These are phyloP conservation scores for Brassica balearica DNA, from an alignment of 441 rosid species.

Conservation along the genomic window DNA sequence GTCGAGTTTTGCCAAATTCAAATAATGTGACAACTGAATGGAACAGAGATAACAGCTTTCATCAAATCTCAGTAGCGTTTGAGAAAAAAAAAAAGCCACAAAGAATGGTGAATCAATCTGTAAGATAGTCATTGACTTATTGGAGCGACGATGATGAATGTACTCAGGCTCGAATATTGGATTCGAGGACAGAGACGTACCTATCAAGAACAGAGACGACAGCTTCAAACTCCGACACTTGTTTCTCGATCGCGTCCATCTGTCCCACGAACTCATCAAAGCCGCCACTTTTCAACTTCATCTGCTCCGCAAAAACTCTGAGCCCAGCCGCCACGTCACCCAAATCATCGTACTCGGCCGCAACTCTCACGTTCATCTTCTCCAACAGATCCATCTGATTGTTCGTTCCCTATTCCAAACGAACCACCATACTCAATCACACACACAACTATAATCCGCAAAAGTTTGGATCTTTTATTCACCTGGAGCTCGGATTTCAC, in stretches of 20 bases:
- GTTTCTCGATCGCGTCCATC: conserved; percentile 77
- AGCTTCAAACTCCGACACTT: conserved; percentile 76
- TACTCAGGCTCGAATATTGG: conserved; percentile 45
- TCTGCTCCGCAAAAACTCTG: conserved; percentile 75
- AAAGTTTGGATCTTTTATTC: neutral
- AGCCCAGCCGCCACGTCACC: conserved; percentile 86
- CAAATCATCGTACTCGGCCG: conserved; percentile 68
- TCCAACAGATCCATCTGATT: conserved; percentile 70
- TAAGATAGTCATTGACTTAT: conserved; percentile 10
- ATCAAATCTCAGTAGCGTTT: conserved; percentile 9
- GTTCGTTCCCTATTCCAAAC: conserved; percentile 61
- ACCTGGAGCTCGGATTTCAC: conserved; percentile 88
- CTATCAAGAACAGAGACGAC: conserved; percentile 78
- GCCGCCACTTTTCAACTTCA: conserved; percentile 65
- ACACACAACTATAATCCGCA: neutral
- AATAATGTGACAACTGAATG: no score
- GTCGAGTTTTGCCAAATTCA: neutral
- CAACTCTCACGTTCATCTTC: conserved; percentile 83
- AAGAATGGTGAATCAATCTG: conserved; percentile 7
- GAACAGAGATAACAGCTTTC: neutral
- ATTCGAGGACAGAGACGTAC: conserved; percentile 73
- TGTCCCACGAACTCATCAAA: conserved; percentile 74
- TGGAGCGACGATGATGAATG: conserved; percentile 10
- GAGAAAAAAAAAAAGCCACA: neutral
- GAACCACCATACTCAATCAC: neutral